Evolutionary conservation across 2,329 filamentous ascomycete genomes (phyloP).

Genomic region (Talaromyces marneffei): DNA sequence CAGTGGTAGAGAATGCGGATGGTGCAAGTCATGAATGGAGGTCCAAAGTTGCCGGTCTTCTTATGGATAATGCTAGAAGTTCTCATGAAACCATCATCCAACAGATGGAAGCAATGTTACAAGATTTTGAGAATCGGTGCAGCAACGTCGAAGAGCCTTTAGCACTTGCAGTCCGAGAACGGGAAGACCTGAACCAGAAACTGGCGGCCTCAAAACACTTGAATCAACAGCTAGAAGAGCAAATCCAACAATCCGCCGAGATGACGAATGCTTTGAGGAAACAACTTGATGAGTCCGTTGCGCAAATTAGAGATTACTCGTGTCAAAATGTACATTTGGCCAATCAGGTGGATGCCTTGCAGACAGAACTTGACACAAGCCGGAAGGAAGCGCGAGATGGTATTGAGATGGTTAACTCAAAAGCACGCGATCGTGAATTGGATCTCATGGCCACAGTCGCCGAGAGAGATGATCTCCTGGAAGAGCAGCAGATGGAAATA

Average conservation of each 20-base stretch:
- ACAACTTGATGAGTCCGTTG: slow-evolving; percentile 34
- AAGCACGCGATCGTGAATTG: slow-evolving; percentile 35
- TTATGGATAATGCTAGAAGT: slow-evolving; percentile 39
- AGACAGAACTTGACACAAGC: slow-evolving; percentile 35
- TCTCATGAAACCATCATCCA: slow-evolving; percentile 45
- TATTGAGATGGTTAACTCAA: slow-evolving; percentile 24
- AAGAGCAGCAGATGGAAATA: slow-evolving; percentile 37
- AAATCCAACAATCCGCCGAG: slow-evolving; percentile 31
- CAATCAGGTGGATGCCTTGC: slow-evolving; percentile 26
- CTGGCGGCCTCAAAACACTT: slow-evolving; percentile 24
- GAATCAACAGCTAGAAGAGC: slow-evolving; percentile 17
- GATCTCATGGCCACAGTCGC: slow-evolving; percentile 39
- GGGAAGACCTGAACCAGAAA: slow-evolving; percentile 29
- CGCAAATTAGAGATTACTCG: slow-evolving; percentile 35
- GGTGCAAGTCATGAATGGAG: slow-evolving; percentile 45
- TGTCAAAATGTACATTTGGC: slow-evolving; percentile 34
- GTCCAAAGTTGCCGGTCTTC: slow-evolving; percentile 38
- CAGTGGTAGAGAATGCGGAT: slow-evolving; percentile 7
- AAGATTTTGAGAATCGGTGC: slow-evolving; percentile 53
- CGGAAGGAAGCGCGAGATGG: slow-evolving; percentile 28
- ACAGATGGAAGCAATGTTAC: slow-evolving; percentile 49
- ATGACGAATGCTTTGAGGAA: slow-evolving; percentile 35
- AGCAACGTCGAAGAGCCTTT: slow-evolving; percentile 51
- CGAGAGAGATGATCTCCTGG: slow-evolving; percentile 42
- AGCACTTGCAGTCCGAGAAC: slow-evolving; percentile 33